Conservation (phyloP, 2,329 filamentous ascomycete species). For the Diaporthe vaccinii region DNA sequence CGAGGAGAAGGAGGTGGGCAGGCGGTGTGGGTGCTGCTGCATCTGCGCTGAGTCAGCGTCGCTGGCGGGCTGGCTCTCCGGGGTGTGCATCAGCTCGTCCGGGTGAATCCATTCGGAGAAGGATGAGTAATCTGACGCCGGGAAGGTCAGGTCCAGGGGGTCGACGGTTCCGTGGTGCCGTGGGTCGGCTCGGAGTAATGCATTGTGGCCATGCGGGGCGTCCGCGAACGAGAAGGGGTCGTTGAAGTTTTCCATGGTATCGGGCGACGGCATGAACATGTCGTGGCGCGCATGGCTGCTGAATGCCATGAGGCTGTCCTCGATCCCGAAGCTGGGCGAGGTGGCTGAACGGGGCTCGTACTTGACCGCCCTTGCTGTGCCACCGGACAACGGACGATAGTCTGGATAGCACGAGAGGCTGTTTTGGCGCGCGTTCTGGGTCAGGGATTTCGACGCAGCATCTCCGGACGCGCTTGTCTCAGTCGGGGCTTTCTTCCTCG, state of each 20-base stretch:
- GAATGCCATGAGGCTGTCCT: slow-evolving; percentile 39
- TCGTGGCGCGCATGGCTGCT: slow-evolving; percentile 35
- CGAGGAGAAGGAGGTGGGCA: slow-evolving; percentile 23
- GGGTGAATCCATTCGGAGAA: slow-evolving; percentile 40
- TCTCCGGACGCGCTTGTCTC: slow-evolving; percentile 31
- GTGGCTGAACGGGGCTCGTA: slow-evolving; percentile 35
- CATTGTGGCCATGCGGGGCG: slow-evolving; percentile 26
- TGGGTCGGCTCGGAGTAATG: slow-evolving; percentile 26
- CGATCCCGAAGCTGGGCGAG: slow-evolving; percentile 35
- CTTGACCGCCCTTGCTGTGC: slow-evolving; percentile 35
- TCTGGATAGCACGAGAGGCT: slow-evolving; percentile 38
- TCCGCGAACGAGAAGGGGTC: slow-evolving; percentile 39
- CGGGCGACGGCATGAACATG: slow-evolving; percentile 38
- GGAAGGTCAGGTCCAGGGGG: slow-evolving; percentile 37
- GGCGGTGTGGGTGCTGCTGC: slow-evolving; percentile 8
- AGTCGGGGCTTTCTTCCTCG: slow-evolving; percentile 38
- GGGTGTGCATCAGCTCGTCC: slow-evolving; percentile 39
- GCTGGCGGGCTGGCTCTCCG: slow-evolving; percentile 27
- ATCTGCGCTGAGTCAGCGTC: slow-evolving; percentile 32
- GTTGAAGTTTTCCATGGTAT: slow-evolving; percentile 35
- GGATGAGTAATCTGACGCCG: slow-evolving; percentile 38
- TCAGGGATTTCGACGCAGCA: slow-evolving; percentile 29
- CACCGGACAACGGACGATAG: slow-evolving; percentile 35
- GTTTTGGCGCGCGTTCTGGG: slow-evolving; percentile 35
- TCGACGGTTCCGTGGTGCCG: slow-evolving; percentile 37